These are phyloP conservation scores for Flaveria sonorensis DNA, from an alignment of 129 eudicot species.

Conservation along the genomic window DNA sequence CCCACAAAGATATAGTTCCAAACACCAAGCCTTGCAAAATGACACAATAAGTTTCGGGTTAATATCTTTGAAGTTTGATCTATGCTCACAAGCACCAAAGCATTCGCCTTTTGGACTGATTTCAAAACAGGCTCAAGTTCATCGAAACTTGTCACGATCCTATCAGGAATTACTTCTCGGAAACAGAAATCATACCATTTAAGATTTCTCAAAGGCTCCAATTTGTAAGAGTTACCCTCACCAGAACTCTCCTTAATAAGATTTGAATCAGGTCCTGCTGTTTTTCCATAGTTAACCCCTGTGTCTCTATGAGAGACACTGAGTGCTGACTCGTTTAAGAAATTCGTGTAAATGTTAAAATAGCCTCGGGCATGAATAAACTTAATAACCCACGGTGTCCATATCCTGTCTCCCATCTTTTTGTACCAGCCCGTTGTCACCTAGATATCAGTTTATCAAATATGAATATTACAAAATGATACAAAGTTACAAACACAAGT, in stretches of 20 bases:
- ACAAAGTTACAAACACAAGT: not conserved
- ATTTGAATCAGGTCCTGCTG: constrained; percentile 90
- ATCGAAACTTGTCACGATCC: constrained; percentile 52
- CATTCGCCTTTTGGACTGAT: constrained; percentile 49
- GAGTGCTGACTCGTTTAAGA: constrained; percentile 73
- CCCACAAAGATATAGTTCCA: constrained; percentile 68
- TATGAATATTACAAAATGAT: not conserved
- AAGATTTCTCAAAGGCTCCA: constrained; percentile 62
- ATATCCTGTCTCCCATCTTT: constrained; percentile 84
- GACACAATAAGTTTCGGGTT: constrained; percentile 69
- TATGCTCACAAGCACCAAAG: constrained; percentile 60
- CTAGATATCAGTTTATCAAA: constrained; percentile 37
- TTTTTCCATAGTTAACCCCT: constrained; percentile 90
- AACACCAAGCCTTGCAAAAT: constrained; percentile 66
- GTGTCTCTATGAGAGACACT: constrained; percentile 89
- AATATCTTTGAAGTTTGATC: constrained; percentile 43
- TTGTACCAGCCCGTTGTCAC: constrained; percentile 95
- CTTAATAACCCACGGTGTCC: constrained; percentile 98
- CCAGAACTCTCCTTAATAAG: constrained; percentile 55
- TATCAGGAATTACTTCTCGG: constrained; percentile 57
- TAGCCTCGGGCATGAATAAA: constrained; percentile 79
- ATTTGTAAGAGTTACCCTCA: constrained; percentile 41
- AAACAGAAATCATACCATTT: constrained; percentile 96
- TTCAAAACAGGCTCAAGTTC: constrained; percentile 51
- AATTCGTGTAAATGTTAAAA: constrained; percentile 79